Evolutionary conservation across 495 filamentous ascomycete species (phyloP).

Genomic region (Astrothelium subdiscretum): DNA sequence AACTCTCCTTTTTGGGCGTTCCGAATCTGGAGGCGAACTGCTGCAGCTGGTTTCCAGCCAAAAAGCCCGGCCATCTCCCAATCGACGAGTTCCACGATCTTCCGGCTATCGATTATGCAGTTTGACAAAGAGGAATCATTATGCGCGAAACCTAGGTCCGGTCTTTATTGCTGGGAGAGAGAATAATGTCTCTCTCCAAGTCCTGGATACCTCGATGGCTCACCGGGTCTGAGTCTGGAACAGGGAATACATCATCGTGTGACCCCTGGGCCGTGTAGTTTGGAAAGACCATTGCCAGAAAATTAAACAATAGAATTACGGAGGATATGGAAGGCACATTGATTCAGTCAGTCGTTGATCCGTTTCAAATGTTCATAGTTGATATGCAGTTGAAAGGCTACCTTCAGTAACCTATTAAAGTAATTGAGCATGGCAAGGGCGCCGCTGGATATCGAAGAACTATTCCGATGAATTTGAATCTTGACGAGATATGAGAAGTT

Average conservation of each 20-base stretch:
- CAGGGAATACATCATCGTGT: too few species aligned
- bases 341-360: too few species aligned
- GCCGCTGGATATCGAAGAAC: too few species aligned
- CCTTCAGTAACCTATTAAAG: too few species aligned
- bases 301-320: too few species aligned
- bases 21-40: not conserved
- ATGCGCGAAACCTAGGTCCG: slow-evolving; percentile 1
- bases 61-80: slow-evolving; percentile 5
- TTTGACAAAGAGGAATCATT: slow-evolving; percentile 2
- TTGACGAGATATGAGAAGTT: slow-evolving; percentile 35
- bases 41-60: not conserved
- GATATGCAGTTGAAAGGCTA: too few species aligned
- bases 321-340: too few species aligned
- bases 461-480: slow-evolving; percentile 14
- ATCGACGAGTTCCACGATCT: slow-evolving; percentile 4
- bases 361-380: too few species aligned
- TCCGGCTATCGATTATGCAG: slow-evolving; percentile 1
- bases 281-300: too few species aligned
- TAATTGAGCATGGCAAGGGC: too few species aligned
- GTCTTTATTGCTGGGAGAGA: not conserved
- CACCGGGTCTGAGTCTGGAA: not conserved
- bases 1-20: not conserved
- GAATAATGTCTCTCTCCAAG: not conserved
- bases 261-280: too few species aligned
- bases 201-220: not conserved